Percentiles rank a stretch among this genome's conserved stretches.
Conservation (phyloP, 2,329 filamentous ascomycete species). For the Ramularia endophylla region DNA sequence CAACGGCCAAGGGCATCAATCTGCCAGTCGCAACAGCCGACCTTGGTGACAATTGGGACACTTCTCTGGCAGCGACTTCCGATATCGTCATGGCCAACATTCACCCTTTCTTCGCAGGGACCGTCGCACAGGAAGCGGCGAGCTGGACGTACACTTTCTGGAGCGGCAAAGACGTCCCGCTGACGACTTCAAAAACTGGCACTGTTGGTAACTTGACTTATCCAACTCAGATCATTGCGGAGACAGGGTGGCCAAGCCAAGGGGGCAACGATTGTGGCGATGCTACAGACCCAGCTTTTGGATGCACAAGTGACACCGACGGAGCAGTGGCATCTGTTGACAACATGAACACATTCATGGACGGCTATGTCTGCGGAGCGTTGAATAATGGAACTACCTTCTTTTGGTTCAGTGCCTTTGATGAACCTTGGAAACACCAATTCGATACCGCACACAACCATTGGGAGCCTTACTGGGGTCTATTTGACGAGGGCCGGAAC, state of each 20-base stretch:
- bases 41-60: constrained; percentile 80
- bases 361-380: constrained; percentile 75
- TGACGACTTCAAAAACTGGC: constrained; percentile 48
- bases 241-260: constrained; percentile 83
- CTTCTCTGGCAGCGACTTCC: constrained; percentile 60
- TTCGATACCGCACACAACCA: constrained; percentile 61
- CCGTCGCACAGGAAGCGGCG: constrained; percentile 61
- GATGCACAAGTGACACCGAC: constrained; percentile 50
- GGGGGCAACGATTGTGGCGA: constrained; percentile 74
- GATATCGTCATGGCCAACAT: constrained; percentile 96
- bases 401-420: constrained; percentile 97
- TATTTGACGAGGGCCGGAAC: constrained; percentile 79
- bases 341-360: constrained; percentile 81
- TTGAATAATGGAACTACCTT: constrained; percentile 81
- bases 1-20: constrained; percentile 59
- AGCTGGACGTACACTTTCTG: constrained; percentile 82
- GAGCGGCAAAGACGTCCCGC: constrained; percentile 58
- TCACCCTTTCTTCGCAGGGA: constrained; percentile 90
- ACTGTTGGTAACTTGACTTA: constrained; percentile 27
- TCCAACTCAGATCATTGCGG: constrained; percentile 59
- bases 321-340: constrained; percentile 72
- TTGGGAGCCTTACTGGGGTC: constrained; percentile 94
- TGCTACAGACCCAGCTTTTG: constrained; percentile 24
- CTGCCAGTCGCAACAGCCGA: constrained; percentile 83
- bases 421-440: constrained; percentile 86